Base-by-base conservation (phyloP, 2,329 filamentous ascomycete species). In the Albifimbria verrucaria region DNA sequence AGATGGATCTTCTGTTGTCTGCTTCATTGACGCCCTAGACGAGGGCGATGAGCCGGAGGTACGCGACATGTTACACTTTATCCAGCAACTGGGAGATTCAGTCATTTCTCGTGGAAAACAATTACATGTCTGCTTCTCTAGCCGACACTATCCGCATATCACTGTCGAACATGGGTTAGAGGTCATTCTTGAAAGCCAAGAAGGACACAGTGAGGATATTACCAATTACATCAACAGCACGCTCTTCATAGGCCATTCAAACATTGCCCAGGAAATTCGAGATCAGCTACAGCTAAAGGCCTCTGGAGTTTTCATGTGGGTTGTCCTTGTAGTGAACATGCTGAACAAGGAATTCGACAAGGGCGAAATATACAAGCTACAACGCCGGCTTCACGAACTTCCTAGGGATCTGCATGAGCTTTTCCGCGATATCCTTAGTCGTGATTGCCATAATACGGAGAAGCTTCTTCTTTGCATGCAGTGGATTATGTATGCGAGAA, bases 91-190 rank as follows among this genome's bases (percentile, higher is more conserved):
- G 0, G 64, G 67, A 17, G 59, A 70, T 2, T 20, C 58, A 2
- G 66, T 68, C 7, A 42, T 60, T 0, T 49, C 57, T 11, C 53
- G n/a, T 0, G 49, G 48, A 0, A 54, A 59, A 3, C 20, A 48
- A 2, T 60, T 78, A 4, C 59, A 57, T 1, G 58, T 74, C 2
- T 77, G 70, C 52, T 68, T 78, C 15, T 72, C 75, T 0, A 78
- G 75, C 55, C 65, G 77, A 1, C 72, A 76, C 46, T 78, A 77
- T 45, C 76, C 76, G 1, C 49, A 70, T 11, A 70, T 79, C 48
- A 64, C 53, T 0, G 57, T 71, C 22, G 23, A 50, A 9, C 63
- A 59, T 1, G 66, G 66, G 6, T 51, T 65, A 1, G 15, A 53
- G 55, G 44, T 70, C 7, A 48, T 52, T 0, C 47, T 71, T 2